phyloP scores from a whole-genome alignment of 805 yeast genomes.

The Pichia scutulata region DNA sequence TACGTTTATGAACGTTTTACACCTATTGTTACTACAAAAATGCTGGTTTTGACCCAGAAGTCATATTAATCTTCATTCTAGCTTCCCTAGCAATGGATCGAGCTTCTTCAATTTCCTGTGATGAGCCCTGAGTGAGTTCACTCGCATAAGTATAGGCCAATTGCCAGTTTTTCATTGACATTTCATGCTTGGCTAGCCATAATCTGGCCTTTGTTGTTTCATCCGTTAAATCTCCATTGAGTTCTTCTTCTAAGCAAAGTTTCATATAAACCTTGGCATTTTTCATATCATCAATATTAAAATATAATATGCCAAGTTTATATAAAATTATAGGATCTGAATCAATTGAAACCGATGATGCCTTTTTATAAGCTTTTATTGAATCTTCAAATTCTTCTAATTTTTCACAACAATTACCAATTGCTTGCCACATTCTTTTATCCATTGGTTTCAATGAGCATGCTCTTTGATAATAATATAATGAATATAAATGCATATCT shows the following conservation, averaged over 20 bases:
- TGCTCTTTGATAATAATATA: slow-evolving; percentile 88
- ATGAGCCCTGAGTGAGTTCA: slow-evolving; percentile 63
- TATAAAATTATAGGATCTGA: slow-evolving; percentile 50
- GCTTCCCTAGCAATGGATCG: slow-evolving; percentile 76
- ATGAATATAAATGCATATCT: slow-evolving; percentile 88
- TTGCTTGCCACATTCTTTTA: slow-evolving; percentile 93
- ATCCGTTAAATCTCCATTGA: slow-evolving; percentile 57
- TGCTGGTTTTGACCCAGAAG: not conserved
- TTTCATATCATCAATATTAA: slow-evolving; percentile 42
- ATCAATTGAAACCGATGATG: slow-evolving; percentile 45
- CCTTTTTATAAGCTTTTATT: slow-evolving; percentile 73
- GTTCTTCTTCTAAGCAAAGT: slow-evolving; percentile 57
- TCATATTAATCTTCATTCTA: slow-evolving; percentile 38
- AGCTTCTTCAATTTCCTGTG: slow-evolving; percentile 86
- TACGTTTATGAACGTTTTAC: not conserved
- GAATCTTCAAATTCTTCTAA: slow-evolving; percentile 65
- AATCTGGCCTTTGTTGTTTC: slow-evolving; percentile 74
- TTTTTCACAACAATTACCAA: slow-evolving; percentile 83
- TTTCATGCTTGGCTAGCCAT: slow-evolving; percentile 75
- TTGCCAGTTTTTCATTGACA: slow-evolving; percentile 48
- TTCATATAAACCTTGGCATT: slow-evolving; percentile 59
- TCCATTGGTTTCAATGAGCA: slow-evolving; percentile 83
- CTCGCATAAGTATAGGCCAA: slow-evolving; percentile 68
- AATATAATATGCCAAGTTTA: slow-evolving; percentile 63
- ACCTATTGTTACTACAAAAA: not conserved